phyloP scores from a whole-genome alignment of 2,329 filamentous ascomycete genomes.

The Trichoderma atrobrunneum region DNA sequence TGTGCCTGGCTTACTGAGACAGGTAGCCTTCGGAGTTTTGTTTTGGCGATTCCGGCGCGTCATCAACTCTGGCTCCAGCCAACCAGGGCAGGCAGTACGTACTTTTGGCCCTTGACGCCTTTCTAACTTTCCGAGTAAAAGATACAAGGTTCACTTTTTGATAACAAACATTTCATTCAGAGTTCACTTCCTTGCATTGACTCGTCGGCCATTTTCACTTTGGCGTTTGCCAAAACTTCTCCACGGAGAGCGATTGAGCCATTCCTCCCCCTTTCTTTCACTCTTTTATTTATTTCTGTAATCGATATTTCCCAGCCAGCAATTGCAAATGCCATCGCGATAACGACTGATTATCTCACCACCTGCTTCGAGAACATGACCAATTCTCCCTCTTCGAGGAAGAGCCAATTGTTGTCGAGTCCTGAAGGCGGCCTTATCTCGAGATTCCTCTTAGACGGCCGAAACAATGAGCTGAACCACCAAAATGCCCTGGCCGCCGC shows the following conservation, averaged over 20 bases:
- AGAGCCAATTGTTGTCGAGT: conserved; percentile 40
- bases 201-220: not conserved
- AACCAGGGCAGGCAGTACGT: conserved; percentile 1
- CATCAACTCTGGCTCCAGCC: not conserved
- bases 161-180: not conserved
- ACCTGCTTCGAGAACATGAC: conserved; percentile 36
- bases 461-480: conserved; percentile 62
- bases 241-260: not conserved
- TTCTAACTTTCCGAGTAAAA: not conserved
- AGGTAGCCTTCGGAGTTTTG: conserved; percentile 19
- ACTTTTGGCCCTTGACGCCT: not conserved
- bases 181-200: not conserved
- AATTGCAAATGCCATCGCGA: conserved; percentile 15
- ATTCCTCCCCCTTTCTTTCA: not conserved
- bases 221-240: not conserved
- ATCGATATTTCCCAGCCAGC: not conserved
- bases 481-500: conserved; percentile 64
- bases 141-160: not conserved
- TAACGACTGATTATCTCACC: not conserved
- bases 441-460: conserved; percentile 59
- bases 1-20: not conserved
- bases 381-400: conserved; percentile 42
- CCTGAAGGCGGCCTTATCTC: conserved; percentile 50
- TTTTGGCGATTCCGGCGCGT: conserved; percentile 24
- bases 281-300: not conserved